Evolutionary conservation across 768 basidiomycete genomes (phyloP), one percentile per base, ranked within the genome.

Genomic region (Amanita subjunquillea): DNA sequence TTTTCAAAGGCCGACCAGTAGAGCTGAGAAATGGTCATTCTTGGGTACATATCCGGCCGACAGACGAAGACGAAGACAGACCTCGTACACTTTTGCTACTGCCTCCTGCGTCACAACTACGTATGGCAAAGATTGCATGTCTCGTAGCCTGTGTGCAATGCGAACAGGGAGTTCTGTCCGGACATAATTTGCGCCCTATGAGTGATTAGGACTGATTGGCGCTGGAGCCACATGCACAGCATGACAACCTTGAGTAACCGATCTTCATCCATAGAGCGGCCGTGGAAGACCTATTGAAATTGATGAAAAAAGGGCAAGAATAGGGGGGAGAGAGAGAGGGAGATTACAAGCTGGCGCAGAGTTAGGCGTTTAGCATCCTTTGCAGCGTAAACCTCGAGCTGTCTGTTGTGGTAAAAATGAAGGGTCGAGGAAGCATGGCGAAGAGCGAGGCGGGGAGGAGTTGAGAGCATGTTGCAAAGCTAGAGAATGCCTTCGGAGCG

Each of bases 1-100:
- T 83, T 86, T 61, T 92, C 87, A 59, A 92, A 92, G 6, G 89
- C 88, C 50, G 78, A 76, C 85, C 87, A 90, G 63, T 93, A 93
- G 29, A 91, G 69, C 90, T 92, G 54, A 43, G 22, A 53, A 13
- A 43, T n/a, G 49, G 46, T 30, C 56, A 37, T 17, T 54, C 25
- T 53, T 6, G 8, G 39, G 42, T n/a, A 20, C 34, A 10, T 51
- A 6, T 25, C 41, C 55, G 8, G 36, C 17, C 44, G 32, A 37
- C 34, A 3, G 27, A 50, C 13, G 32, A 43, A 3, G 27, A 50
- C 13, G 32, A 43, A 53, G 50, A 64, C 83, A 58, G 50, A 89
- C 87, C 69, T 91, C 85, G 59, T 93, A 92, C 36, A 94, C 89
- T 59, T 77, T 83, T 25, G 83, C 82, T 13, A 94, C 81, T 0